Conservation (phyloP, 768 basidiomycete genomes). For the Nidularia pulvinata region DNA sequence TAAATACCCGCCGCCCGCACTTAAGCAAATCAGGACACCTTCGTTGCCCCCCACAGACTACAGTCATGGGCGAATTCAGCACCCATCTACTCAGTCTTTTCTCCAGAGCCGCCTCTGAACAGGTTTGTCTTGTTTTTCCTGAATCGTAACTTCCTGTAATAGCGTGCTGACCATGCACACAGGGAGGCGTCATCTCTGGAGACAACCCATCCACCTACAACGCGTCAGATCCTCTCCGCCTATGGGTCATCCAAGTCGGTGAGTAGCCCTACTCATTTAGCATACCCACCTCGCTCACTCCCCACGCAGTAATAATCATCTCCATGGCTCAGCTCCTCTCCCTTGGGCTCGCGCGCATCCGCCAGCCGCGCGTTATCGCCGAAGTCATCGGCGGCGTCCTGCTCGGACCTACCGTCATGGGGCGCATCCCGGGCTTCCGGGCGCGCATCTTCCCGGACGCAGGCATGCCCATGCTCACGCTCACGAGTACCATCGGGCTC, state of each 20-base stretch:
- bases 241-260: slow-evolving; percentile 84
- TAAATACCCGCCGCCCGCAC: neutral
- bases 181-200: slow-evolving; percentile 84
- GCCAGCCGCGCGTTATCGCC: slow-evolving; percentile 92
- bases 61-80: slow-evolving; percentile 48
- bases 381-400: slow-evolving; percentile 92
- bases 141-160: too few relatives aligned
- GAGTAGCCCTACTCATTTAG: slow-evolving; percentile 13
- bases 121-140: slow-evolving; percentile 26
- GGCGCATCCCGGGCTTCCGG: slow-evolving; percentile 77
- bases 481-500: slow-evolving; percentile 77
- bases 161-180: too few relatives aligned
- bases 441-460: slow-evolving; percentile 52
- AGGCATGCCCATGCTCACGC: slow-evolving; percentile 57
- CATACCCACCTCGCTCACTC: neutral
- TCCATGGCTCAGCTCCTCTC: slow-evolving; percentile 74
- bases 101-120: slow-evolving; percentile 46
- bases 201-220: slow-evolving; percentile 69
- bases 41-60: neutral
- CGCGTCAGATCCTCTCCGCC: slow-evolving; percentile 60
- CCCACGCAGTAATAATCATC: slow-evolving; percentile 71
- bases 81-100: slow-evolving; percentile 31
- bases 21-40: neutral
- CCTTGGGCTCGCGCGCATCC: slow-evolving; percentile 61
- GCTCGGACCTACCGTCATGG: slow-evolving; percentile 78